Conservation (phyloP, 768 basidiomycete species). For the Guyanaporus albipodus region DNA sequence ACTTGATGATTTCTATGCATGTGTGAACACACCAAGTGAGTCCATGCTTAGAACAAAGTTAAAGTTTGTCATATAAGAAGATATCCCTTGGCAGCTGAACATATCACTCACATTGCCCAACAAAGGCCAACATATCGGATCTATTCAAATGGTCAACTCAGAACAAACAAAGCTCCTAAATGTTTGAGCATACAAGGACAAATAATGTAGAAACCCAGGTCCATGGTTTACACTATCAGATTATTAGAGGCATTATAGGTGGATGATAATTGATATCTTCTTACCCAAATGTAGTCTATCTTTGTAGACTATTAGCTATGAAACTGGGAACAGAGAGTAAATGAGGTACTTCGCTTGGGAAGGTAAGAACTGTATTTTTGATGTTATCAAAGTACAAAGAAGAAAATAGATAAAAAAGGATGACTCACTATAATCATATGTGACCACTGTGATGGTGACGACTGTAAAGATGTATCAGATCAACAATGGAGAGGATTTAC, state of each 20-base stretch:
- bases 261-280: background rate
- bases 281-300: conserved; percentile 12
- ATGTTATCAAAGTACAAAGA: background rate
- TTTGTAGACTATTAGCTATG: background rate
- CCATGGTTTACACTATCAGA: conserved; percentile 1
- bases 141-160: background rate
- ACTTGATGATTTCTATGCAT: background rate
- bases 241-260: background rate
- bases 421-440: background rate
- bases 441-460: background rate
- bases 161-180: too few relatives aligned
- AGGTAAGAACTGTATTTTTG: conserved; percentile 2
- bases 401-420: background rate
- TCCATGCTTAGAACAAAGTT: background rate
- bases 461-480: too few relatives aligned
- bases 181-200: background rate
- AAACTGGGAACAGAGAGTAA: too few relatives aligned
- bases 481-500: too few relatives aligned
- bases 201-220: conserved; percentile 1
- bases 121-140: conserved; percentile 4
- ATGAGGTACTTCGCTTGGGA: conserved; percentile 2
- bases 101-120: too few relatives aligned
- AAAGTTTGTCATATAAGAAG: too few relatives aligned
- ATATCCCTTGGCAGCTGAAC: too few relatives aligned
- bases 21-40: conserved; percentile 1